Base-by-base conservation (phyloP, 176 grass and related monocot species). In the Bothriochloa decipiens region DNA sequence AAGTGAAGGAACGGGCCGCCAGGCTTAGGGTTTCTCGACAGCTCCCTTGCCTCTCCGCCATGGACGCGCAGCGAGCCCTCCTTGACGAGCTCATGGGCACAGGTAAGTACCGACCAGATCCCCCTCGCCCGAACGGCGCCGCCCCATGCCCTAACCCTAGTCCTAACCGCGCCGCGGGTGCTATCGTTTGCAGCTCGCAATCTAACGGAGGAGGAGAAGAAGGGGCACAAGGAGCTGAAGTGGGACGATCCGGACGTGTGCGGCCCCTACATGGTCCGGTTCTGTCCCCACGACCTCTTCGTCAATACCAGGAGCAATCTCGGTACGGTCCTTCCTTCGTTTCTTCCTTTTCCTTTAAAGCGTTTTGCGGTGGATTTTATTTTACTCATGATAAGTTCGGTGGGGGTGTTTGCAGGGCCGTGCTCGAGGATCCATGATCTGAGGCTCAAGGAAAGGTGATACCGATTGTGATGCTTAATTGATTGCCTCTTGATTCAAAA, bases 81-180 rank as follows among this genome's bases (percentile, higher is more conserved):
- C 94, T 97, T 15, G 94, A 97, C 68, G 94, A 94, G 88, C 94
- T 97, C 83, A 97, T 97, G 94, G 94, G 94, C 49, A 49, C 92
- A 90, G 92, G 96, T 98, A 78, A 18, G 72, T 33, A 32, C 36
- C 23, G 41, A 11, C 66, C 77, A 29, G 11, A 25, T 81, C 60
- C 45, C 78, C 61, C 1, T 17, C 61, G 6, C 69, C 11, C 46
- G 6, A 61, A 32, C 16, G 33, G 80, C 27, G 33, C 84, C 22
- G 25, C 26, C 33, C 10, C 28, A 3, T 6, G 63, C 20, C 46
- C 22, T 53, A 63, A 52, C 67, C 16, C 63, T 55, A 81, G 50
- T 42, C 75, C 70, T 76, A 60, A 77, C 68, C 79, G 64, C 29
- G 68, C 25, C 49, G 39, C 13, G 6, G 79, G 29, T 15, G 43